A percentile compares a stretch with the other conserved stretches of the same genome.
Conservation (phyloP, 2,329 filamentous ascomycete species). For the Zelopaecilomyces penicillatus region DNA sequence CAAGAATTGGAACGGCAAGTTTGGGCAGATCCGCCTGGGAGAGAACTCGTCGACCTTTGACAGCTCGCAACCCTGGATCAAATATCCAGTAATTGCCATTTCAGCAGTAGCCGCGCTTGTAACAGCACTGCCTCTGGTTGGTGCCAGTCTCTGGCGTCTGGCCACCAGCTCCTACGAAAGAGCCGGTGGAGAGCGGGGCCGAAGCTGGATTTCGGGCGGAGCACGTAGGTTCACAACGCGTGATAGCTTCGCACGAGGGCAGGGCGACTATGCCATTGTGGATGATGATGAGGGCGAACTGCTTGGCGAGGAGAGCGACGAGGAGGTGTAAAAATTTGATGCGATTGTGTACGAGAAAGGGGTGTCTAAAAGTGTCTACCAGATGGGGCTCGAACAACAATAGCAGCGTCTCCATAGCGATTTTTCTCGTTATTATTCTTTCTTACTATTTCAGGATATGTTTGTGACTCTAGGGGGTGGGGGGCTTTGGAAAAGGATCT, state of each 20-base stretch:
- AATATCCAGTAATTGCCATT: conserved; percentile 69
- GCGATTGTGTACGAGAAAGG: conserved; percentile 3
- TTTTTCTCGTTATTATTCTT: conserved; percentile 1
- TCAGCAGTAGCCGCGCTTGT: conserved; percentile 55
- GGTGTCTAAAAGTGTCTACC: background rate
- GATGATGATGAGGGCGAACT: conserved; percentile 93
- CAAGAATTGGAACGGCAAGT: conserved; percentile 77
- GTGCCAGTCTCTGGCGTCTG: conserved; percentile 63
- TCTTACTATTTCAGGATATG: conserved; percentile 3
- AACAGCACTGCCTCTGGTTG: conserved; percentile 60
- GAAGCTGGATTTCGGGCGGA: conserved; percentile 45
- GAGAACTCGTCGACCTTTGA: conserved; percentile 53
- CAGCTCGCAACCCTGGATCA: conserved; percentile 67
- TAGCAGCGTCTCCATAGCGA: background rate
- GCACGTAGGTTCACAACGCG: conserved; percentile 75
- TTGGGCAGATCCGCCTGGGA: conserved; percentile 85
- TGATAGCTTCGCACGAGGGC: conserved; percentile 77
- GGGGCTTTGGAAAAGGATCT: too few relatives aligned
- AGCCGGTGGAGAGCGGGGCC: conserved; percentile 39
- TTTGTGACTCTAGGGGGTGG: too few relatives aligned
- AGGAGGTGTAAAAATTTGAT: conserved; percentile 51
- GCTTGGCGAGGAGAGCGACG: conserved; percentile 86
- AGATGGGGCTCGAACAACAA: conserved; percentile 2
- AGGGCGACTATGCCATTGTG: conserved; percentile 80
- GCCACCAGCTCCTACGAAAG: conserved; percentile 43